Percentiles rank a stretch among this genome's conserved stretches.
These are phyloP conservation scores for Carnegiea gigantea DNA, from an alignment of 179 eudicot genomes.

Conservation along the genomic window DNA sequence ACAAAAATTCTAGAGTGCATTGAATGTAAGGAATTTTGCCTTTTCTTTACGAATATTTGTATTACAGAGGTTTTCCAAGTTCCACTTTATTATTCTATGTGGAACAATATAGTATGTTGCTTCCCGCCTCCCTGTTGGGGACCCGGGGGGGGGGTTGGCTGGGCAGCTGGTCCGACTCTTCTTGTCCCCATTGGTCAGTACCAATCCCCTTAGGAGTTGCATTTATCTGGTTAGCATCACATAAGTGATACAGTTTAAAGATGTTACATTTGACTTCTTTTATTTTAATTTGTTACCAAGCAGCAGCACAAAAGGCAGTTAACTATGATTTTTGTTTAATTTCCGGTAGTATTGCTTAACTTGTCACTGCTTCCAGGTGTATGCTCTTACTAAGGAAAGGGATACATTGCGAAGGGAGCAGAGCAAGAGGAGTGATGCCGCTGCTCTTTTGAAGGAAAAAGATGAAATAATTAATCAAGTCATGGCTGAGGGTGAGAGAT, in stretches of 20 bases:
- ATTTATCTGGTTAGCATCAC: background rate
- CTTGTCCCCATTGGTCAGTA: background rate
- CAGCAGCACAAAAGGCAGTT: background rate
- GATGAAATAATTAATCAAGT: conserved; percentile 96
- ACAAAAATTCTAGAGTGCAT: background rate
- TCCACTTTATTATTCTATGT: background rate
- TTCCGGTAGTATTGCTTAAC: background rate
- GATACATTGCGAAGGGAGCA: conserved; percentile 95
- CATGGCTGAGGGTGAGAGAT: conserved; percentile 90
- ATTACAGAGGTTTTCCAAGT: background rate
- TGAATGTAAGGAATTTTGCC: background rate
- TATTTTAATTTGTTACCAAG: background rate
- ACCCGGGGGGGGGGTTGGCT: background rate
- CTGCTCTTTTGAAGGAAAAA: conserved; percentile 92
- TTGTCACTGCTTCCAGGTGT: conserved; percentile 51
- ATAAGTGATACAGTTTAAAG: background rate
- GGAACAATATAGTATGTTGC: background rate
- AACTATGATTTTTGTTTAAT: background rate
- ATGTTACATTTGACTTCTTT: background rate
- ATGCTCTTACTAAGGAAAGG: conserved; percentile 88
- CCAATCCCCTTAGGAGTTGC: background rate
- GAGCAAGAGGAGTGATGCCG: conserved; percentile 86
- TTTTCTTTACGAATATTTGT: background rate
- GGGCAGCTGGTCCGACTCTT: background rate
- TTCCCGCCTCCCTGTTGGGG: background rate